These are phyloP conservation scores for Kuraishia ogatae DNA, from an alignment of 805 yeast species.

Conservation along the genomic window DNA sequence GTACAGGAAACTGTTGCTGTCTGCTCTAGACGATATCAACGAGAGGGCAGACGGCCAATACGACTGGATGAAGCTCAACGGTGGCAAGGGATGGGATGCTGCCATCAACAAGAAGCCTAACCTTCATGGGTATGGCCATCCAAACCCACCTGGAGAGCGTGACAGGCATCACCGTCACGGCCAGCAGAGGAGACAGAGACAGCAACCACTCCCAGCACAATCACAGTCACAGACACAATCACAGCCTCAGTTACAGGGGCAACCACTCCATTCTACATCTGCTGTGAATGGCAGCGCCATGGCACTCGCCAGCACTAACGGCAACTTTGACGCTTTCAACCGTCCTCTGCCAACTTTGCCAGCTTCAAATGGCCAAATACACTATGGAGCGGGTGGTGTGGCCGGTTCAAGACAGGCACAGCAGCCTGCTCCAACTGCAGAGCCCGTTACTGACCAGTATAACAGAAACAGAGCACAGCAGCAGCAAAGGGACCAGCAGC, in stretches of 20 bases:
- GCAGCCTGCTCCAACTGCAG: constrained; percentile 1
- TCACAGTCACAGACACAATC: constrained; percentile 10
- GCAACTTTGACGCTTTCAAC: not conserved
- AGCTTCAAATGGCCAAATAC: not conserved
- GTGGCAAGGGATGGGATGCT: constrained; percentile 95
- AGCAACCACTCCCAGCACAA: constrained; percentile 11
- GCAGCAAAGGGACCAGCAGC: constrained; percentile 1
- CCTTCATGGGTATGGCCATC: constrained; percentile 93
- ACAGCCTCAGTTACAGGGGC: constrained; percentile 2
- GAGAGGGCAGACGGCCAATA: constrained; percentile 79
- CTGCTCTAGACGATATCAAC: constrained; percentile 65
- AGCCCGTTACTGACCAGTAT: not conserved
- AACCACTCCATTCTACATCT: constrained; percentile 2
- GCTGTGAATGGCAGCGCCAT: not conserved
- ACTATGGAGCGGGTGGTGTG: not conserved
- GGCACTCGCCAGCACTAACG: not conserved
- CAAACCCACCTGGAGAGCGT: constrained; percentile 65
- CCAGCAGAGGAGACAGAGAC: constrained; percentile 26
- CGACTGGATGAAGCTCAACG: constrained; percentile 96
- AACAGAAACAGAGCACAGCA: not conserved
- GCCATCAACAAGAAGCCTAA: constrained; percentile 85
- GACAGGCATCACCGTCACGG: constrained; percentile 28
- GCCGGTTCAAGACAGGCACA: not conserved
- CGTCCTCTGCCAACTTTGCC: not conserved
- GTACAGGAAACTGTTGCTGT: constrained; percentile 66